Evolutionary conservation across 768 basidiomycete genomes (phyloP).

Genomic region (Pulveroboletus ravenelii): DNA sequence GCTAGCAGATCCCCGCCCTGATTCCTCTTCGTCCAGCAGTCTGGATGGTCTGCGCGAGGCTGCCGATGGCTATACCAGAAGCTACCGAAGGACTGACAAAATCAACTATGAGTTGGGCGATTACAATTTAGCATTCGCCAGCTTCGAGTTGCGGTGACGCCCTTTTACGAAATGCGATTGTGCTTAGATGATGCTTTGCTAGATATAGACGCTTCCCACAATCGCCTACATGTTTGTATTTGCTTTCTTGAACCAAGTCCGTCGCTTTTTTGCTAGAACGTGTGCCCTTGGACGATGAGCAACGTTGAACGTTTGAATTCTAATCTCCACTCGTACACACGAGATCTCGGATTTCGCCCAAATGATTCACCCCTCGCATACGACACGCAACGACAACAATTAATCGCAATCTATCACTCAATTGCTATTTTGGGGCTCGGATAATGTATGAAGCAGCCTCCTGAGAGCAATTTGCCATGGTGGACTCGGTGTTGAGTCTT

Average conservation of each 20-base stretch:
- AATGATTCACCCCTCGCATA: neutral
- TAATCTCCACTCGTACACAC: neutral
- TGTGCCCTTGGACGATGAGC: constrained; percentile 4
- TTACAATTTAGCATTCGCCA: constrained; percentile 87
- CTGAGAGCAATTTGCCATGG: constrained; percentile 16
- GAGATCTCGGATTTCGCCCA: constrained; percentile 1
- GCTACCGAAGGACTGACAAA: constrained; percentile 86
- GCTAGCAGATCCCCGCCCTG: constrained; percentile 34
- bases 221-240: constrained; percentile 14
- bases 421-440: constrained; percentile 1
- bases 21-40: constrained; percentile 20
- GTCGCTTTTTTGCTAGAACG: constrained; percentile 12
- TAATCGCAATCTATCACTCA: constrained; percentile 17
- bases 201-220: constrained; percentile 17
- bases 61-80: constrained; percentile 22
- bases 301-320: constrained; percentile 10
- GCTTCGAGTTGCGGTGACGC: constrained; percentile 57
- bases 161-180: constrained; percentile 7
- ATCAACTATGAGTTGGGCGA: constrained; percentile 98
- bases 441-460: constrained; percentile 1
- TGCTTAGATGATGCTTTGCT: constrained; percentile 19
- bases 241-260: constrained; percentile 8
- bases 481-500: constrained; percentile 11
- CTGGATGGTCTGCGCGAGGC: constrained; percentile 13
- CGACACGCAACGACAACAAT: constrained; percentile 7